phyloP scores from a whole-genome alignment of 495 filamentous ascomycete species.

The Penicillium riverlandense region DNA sequence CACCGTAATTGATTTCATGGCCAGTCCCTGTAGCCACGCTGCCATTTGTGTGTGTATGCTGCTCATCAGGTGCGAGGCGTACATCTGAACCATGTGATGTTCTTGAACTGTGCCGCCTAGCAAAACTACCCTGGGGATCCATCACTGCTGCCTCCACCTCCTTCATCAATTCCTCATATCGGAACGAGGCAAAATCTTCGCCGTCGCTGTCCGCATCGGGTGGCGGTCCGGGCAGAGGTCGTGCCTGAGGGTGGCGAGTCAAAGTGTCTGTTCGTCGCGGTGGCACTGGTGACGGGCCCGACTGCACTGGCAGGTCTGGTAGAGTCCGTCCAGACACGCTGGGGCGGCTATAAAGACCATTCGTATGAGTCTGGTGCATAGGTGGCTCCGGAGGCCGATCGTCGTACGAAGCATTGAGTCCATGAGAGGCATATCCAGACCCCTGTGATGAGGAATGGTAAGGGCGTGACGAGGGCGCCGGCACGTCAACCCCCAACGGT shows the following conservation, averaged over 20 bases:
- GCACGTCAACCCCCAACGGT: constrained; percentile 11
- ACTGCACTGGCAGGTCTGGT: constrained; percentile 31
- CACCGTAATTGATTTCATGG: constrained; percentile 43
- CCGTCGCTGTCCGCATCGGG: constrained; percentile 32
- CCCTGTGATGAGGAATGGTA: constrained; percentile 20
- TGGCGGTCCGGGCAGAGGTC: constrained; percentile 56
- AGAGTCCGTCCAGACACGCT: constrained; percentile 35
- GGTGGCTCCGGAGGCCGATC: constrained; percentile 44
- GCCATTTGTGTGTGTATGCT: constrained; percentile 45
- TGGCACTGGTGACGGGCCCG: constrained; percentile 35
- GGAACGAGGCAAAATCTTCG: not conserved
- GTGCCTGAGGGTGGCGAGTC: constrained; percentile 49
- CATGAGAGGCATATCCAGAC: constrained; percentile 20
- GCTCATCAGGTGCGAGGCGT: constrained; percentile 31
- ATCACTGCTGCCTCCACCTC: constrained; percentile 43
- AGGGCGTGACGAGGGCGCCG: constrained; percentile 14
- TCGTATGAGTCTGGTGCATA: constrained; percentile 28
- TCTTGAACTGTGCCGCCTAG: constrained; percentile 19
- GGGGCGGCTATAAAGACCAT: constrained; percentile 18
- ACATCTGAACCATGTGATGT: constrained; percentile 14
- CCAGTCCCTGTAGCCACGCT: constrained; percentile 37
- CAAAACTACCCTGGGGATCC: constrained; percentile 21
- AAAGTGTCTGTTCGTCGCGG: constrained; percentile 47
- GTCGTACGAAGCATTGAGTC: constrained; percentile 16
- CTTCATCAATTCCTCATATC: constrained; percentile 39